Percentiles rank a stretch among this genome's conserved stretches.
Conservation (phyloP, 768 basidiomycete species). For the Lactifluus piperatus region DNA sequence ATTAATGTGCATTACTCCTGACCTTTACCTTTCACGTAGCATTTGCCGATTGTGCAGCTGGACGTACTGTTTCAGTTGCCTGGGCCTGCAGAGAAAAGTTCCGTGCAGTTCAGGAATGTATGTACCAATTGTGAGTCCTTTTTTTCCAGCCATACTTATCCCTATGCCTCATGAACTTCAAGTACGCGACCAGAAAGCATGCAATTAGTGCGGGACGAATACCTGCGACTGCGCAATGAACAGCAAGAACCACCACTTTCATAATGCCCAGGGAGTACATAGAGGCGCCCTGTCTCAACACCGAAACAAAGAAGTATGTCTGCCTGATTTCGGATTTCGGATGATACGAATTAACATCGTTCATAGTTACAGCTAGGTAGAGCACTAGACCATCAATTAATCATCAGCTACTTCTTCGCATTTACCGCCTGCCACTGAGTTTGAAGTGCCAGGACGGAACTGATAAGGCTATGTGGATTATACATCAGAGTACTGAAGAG, state of each 20-base stretch:
- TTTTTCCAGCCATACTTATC: not conserved
- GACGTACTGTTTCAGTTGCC: constrained; percentile 73
- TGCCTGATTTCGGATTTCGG: not conserved
- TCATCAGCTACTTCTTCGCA: not conserved
- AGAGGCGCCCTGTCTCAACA: not conserved
- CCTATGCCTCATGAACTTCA: not conserved
- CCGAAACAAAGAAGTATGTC: not conserved
- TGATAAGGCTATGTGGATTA: constrained; percentile 42
- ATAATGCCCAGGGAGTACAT: not conserved
- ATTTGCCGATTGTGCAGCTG: constrained; percentile 77
- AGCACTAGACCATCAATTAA: not conserved
- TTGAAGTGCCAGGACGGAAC: constrained; percentile 26
- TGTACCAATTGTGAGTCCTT: constrained; percentile 65
- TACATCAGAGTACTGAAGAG: constrained; percentile 1
- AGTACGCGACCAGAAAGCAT: constrained; percentile 72
- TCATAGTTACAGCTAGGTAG: not conserved
- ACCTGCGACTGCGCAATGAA: constrained; percentile 53
- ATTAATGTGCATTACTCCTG: not conserved
- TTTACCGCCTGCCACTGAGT: constrained; percentile 17
- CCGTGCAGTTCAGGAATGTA: constrained; percentile 64
- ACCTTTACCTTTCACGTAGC: constrained; percentile 33
- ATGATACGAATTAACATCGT: not conserved
- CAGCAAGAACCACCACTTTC: constrained; percentile 20
- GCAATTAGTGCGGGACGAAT: constrained; percentile 63
- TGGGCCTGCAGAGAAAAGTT: constrained; percentile 75